Evolutionary conservation across 2,329 filamentous ascomycete species (phyloP).

Genomic region (Chaetomiaceae sp.): DNA sequence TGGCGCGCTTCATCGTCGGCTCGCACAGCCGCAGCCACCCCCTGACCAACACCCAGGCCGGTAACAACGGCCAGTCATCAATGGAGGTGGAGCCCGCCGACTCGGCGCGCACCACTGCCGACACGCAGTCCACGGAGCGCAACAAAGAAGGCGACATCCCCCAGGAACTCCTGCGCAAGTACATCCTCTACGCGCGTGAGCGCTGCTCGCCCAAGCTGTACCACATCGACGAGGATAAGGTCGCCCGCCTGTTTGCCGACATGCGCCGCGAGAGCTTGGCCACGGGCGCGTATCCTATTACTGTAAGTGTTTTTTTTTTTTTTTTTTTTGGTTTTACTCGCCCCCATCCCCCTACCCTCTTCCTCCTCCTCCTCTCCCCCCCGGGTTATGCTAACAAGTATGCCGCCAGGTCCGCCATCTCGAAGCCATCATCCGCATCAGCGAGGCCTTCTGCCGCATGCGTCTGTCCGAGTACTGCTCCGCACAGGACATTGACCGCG

Average conservation of each 20-base stretch:
- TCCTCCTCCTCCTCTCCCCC: too few species aligned
- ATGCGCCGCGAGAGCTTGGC: conserved; percentile 91
- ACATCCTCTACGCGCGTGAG: conserved; percentile 91
- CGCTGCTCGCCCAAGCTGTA: conserved; percentile 88
- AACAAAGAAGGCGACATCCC: conserved; percentile 67
- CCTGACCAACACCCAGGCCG: conserved; percentile 38
- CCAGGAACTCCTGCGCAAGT: conserved; percentile 88
- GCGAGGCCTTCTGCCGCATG: conserved; percentile 95
- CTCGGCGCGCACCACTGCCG: conserved; percentile 38
- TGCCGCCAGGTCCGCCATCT: conserved; percentile 77
- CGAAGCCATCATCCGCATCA: conserved; percentile 94
- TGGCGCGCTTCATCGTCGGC: conserved; percentile 91
- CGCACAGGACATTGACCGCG: conserved; percentile 86
- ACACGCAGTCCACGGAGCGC: conserved; percentile 39
- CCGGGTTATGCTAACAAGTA: not conserved
- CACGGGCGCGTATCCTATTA: conserved; percentile 96
- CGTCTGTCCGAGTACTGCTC: conserved; percentile 94
- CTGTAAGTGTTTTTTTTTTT: too few species aligned
- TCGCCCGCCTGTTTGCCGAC: conserved; percentile 88
- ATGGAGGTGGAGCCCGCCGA: conserved; percentile 61
- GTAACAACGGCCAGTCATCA: conserved; percentile 34
- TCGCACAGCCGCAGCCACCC: conserved; percentile 87
- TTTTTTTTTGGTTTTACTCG: too few species aligned
- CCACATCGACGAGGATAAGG: conserved; percentile 96
- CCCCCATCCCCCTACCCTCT: not conserved